Base-by-base conservation (phyloP, 192 early-diverging fungal species). In the Coemansia sp. region DNA sequence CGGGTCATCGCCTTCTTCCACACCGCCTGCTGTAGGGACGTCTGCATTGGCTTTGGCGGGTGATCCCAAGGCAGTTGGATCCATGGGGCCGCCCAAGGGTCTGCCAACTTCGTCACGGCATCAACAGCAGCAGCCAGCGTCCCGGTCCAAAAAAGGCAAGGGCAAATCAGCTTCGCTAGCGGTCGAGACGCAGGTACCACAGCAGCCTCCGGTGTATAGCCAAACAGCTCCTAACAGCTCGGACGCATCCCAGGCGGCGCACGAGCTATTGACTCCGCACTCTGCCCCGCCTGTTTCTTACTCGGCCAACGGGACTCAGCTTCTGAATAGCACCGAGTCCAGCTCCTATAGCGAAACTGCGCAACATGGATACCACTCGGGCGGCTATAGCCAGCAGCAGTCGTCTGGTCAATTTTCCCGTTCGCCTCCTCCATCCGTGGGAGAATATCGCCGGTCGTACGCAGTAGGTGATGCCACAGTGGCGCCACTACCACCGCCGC, bases 281-380 rank as follows among this genome's bases (percentile, higher is more conserved):
- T 73, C 79, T 3, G 79, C 74, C 5, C 79, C 79, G 42, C 74
- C 79, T 8, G 61, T 65, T 15, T 82, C 79, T 27, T 82, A 82
- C 53, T 82, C 79, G 19, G 74, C 79, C n/a, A 82, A 82, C 31
- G 79, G 79, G 12, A 82, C 75, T 24, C 79, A 82, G 71, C 64
- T 82, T 36, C 71, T 82, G 5, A 82, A 82, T 56, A 69, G 64
- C 42, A 39, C 75, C 17, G 79, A 76, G 9, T 6, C 79, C 17
- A 45, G 40, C 15, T 20, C 38, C 32, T 60, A 61, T 24, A 31
- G 45, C 31, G 61, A 55, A 13, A 6, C 40, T 1, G 60, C 39
- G 39, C 68, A 34, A 17, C 58, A 60, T 9, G 34, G 5, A 34
- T 60, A 60, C n/a, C 34, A 27, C 12, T 27, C 55, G 13, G 55